Conservation (phyloP, 257 asterid species). For the Capsicum baccatum region DNA sequence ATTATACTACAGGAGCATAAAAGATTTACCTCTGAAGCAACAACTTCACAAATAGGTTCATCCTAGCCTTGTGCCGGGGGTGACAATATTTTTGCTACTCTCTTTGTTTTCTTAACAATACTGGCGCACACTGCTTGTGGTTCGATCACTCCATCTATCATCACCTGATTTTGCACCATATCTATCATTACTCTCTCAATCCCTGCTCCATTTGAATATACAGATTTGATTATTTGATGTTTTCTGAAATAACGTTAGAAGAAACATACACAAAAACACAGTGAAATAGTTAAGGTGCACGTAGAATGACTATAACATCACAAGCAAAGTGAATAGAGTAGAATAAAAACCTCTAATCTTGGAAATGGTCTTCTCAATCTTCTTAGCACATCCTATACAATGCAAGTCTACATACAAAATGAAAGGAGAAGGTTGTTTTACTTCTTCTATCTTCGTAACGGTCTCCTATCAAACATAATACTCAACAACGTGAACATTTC, state of each 20-base stretch:
- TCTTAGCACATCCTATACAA: conserved; percentile 89
- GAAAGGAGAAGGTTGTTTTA: conserved; percentile 62
- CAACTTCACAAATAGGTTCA: conserved; percentile 64
- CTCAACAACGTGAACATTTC: not conserved
- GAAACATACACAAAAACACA: not conserved
- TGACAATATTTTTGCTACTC: conserved; percentile 65
- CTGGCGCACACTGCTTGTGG: conserved; percentile 70
- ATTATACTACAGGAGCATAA: not conserved
- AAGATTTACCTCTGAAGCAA: conserved; percentile 65
- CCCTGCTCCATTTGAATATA: conserved; percentile 44
- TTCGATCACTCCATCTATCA: conserved; percentile 72
- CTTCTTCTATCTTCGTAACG: not conserved
- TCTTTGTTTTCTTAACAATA: conserved; percentile 63
- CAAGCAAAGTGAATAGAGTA: not conserved
- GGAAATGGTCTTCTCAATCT: conserved; percentile 69
- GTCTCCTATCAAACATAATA: not conserved
- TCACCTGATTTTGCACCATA: conserved; percentile 71
- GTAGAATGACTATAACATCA: not conserved
- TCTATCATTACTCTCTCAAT: conserved; percentile 68
- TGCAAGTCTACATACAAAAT: conserved; percentile 80
- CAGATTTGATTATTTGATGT: not conserved
- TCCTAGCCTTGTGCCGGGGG: conserved; percentile 77
- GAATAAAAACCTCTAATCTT: conserved; percentile 65
- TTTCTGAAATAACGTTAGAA: not conserved
- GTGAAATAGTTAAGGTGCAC: not conserved